Percentiles rank a stretch among this genome's conserved stretches.
phyloP scores from a whole-genome alignment of 805 yeast genomes.

The Torulaspora delbrueckii region DNA sequence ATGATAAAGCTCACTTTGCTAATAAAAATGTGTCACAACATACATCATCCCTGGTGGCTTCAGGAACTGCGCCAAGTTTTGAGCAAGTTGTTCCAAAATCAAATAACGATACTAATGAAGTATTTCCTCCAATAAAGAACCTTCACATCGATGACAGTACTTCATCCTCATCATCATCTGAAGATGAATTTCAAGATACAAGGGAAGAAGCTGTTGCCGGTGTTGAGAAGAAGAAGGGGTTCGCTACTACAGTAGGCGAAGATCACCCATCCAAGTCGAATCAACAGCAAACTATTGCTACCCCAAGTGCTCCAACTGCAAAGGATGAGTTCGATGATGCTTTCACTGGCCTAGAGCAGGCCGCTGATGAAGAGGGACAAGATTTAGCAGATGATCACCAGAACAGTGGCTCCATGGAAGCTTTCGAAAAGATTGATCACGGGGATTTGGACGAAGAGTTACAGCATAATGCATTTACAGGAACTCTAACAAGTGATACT shows the following conservation, averaged over 20 bases:
- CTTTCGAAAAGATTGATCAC: constrained; percentile 27
- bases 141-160: constrained; percentile 50
- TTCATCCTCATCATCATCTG: constrained; percentile 41
- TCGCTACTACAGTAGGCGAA: neutral
- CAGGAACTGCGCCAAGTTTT: neutral
- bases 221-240: neutral
- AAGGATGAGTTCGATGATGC: constrained; percentile 39
- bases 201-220: constrained; percentile 18
- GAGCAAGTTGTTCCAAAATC: neutral
- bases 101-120: constrained; percentile 23
- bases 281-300: neutral
- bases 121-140: constrained; percentile 61
- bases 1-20: neutral
- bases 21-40: neutral
- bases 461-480: constrained; percentile 24
- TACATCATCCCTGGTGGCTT: neutral
- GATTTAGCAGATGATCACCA: constrained; percentile 26
- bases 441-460: constrained; percentile 27
- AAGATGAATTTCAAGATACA: constrained; percentile 39
- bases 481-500: constrained; percentile 7
- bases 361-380: constrained; percentile 39
- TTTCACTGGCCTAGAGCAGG: constrained; percentile 43
- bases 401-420: constrained; percentile 26
- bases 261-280: neutral
- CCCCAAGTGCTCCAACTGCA: constrained; percentile 8